phyloP scores from a whole-genome alignment of 2,329 filamentous ascomycete species.

The Lachnellula suecica region DNA sequence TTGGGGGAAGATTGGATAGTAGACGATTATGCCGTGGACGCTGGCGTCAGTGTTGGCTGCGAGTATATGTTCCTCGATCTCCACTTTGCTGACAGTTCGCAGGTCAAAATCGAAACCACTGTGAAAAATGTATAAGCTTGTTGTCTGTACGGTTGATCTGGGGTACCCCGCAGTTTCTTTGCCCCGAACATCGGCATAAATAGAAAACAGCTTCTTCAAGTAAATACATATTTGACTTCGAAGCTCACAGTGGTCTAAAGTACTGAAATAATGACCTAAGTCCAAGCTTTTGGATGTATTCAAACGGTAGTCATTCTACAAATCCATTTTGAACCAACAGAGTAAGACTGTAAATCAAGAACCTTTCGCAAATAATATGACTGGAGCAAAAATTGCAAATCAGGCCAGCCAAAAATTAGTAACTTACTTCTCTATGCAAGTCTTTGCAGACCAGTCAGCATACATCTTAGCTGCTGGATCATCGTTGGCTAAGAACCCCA shows the following conservation, averaged over 20 bases:
- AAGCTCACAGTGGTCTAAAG: no score
- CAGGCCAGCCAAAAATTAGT: constrained; percentile 1
- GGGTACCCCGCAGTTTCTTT: no score
- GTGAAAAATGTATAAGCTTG: constrained; percentile 10
- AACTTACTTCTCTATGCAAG: constrained; percentile 89
- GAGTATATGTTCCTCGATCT: constrained; percentile 85
- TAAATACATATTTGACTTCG: no score
- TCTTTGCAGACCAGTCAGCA: constrained; percentile 96
- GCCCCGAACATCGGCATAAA: no score
- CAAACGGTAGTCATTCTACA: no score
- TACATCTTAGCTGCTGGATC: constrained; percentile 92
- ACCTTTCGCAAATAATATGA: no score
- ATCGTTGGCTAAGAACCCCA: constrained; percentile 88
- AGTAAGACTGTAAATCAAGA: no score
- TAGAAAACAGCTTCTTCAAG: no score
- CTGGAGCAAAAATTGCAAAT: no score
- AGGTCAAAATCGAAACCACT: constrained; percentile 91
- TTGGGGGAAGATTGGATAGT: constrained; percentile 89
- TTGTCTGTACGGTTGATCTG: neutral
- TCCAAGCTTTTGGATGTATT: no score
- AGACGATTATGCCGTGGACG: constrained; percentile 90
- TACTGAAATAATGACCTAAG: no score
- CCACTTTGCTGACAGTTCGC: constrained; percentile 79
- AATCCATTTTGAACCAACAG: no score
- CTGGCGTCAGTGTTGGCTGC: constrained; percentile 75